Conservation (phyloP, 768 basidiomycete genomes). For the Leucosporidium creatinivorum region DNA sequence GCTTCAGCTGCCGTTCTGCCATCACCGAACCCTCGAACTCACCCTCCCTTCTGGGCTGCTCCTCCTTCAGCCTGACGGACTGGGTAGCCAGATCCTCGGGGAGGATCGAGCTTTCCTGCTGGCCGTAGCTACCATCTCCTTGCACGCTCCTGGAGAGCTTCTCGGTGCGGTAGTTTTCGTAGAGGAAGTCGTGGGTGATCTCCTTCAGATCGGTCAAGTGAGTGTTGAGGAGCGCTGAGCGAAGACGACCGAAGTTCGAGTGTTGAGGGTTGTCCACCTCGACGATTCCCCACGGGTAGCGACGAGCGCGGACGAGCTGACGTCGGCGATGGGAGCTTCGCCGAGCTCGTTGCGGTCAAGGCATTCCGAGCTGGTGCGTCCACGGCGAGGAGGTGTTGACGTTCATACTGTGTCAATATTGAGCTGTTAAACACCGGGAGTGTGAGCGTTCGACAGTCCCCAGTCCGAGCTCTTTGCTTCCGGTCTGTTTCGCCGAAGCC, state of each 20-base stretch:
- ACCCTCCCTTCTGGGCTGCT: conserved; percentile 81
- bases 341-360: too few species aligned
- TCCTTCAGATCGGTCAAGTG: conserved; percentile 90
- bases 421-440: too few species aligned
- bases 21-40: too few species aligned
- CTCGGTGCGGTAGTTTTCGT: conserved; percentile 80
- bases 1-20: too few species aligned
- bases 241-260: conserved; percentile 91
- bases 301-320: conserved; percentile 81
- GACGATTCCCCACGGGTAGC: conserved; percentile 97
- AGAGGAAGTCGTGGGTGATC: conserved; percentile 62
- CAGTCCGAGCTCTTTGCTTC: too few species aligned
- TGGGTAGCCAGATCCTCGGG: conserved; percentile 96
- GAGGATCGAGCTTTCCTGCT: conserved; percentile 61
- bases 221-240: conserved; percentile 85
- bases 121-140: background rate
- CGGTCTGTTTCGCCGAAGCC: too few species aligned
- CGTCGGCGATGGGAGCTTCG: too few species aligned
- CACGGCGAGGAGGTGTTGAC: too few species aligned
- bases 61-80: conserved; percentile 95
- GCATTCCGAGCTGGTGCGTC: too few species aligned
- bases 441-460: too few species aligned
- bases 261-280: conserved; percentile 99
- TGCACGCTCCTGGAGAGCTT: conserved; percentile 80
- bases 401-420: too few species aligned